Base-by-base conservation (phyloP, 345 rosid genomes). In the Eucalyptus pumila region DNA sequence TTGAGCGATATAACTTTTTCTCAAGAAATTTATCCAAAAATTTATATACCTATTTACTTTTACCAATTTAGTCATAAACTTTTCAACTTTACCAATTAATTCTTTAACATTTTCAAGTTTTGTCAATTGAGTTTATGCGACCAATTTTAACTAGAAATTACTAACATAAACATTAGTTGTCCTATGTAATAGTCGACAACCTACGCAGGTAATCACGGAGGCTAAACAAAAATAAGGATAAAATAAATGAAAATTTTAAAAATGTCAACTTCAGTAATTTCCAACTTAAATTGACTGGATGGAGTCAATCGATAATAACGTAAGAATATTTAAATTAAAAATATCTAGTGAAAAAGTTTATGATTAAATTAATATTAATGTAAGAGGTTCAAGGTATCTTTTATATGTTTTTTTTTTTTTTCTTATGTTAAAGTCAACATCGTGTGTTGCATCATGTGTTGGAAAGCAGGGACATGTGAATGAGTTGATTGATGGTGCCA, bases 221-320 rank as follows among this genome's bases (percentile, higher is more conserved):
- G 2, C 11, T 8, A 52, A 52, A 52, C 0, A 52, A 52, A 52
- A 21, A 21, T 3, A 52, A 8, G 23, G 26, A 19, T 19, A 56
- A 9, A 56, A 8, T 3, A 40, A 17, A 3, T 17, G 19, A 54
- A 7, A 54, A 8, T 3, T 3, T 54, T 21, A 4, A 10, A 56
- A 56, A 56, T 23, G 6, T 24, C 14, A 56, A 56, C 12, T 9
- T 56, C 2, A 1, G 13, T 56, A 23, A 23, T 56, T 56, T 56
- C 1, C 0, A 0, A 2, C 1, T 56, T 56, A 56, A 56, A 56
- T 23, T 4, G 30, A 56, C 0, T 0, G 1, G 0, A 56, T 9
- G 1, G 3, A 56, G 3, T 56, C 0, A 24, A 56, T 9, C 0
- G 62, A 56, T 56, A 56, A 23, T 56, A 56, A 24, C 4, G 8